Evolutionary conservation across 2,329 filamentous ascomycete genomes (phyloP), one percentile per base, ranked within the genome.

Genomic region (Raffaelea arxii): DNA sequence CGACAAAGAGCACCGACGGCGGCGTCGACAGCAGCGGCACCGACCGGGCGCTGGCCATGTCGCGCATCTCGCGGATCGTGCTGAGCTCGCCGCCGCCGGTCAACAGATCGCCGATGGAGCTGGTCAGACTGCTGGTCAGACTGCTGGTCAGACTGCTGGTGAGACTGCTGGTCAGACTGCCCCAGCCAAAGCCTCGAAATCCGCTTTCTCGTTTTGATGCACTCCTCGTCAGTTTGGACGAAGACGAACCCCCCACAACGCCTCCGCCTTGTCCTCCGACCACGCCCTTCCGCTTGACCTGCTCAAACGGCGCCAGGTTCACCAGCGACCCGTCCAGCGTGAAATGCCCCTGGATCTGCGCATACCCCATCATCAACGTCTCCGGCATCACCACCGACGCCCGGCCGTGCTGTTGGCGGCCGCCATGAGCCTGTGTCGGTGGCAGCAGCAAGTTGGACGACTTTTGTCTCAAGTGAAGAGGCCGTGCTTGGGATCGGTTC

Each of bases 291-390:
- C 90, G 78, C 63, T 98, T 98, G 35, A 97, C 90, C 57, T 94
- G 87, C 59, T 98, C 92, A 57, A 98, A 98, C 0, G 86, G 86
- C 0, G 80, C 80, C 35, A 94, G 81, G 56, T 94, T 91, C 49
- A 98, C 81, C 21, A 98, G 69, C 2, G 92, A 95, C 1, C 89
- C 89, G 59, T 98, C 92, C 6, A 98, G 68, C 0, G 82, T 88
- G 56, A 98, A 98, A 0, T 86, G 90, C 4, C 92, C 92, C 63
- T 88, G 86, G 3, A 97, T 79, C 57, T 98, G 92, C 3, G 87
- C 91, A 64, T 94, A 98, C 0, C 90, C 92, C 92, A 98, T 98
- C 80, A 98, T 94, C 46, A 98, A 68, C 1, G 84, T 82, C 61
- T 97, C 90, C 1, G 86, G 80, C 35, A 71, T 62, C 11, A 19